These are phyloP conservation scores for Reutealis trisperma DNA, from an alignment of 345 rosid genomes.

Conservation along the genomic window DNA sequence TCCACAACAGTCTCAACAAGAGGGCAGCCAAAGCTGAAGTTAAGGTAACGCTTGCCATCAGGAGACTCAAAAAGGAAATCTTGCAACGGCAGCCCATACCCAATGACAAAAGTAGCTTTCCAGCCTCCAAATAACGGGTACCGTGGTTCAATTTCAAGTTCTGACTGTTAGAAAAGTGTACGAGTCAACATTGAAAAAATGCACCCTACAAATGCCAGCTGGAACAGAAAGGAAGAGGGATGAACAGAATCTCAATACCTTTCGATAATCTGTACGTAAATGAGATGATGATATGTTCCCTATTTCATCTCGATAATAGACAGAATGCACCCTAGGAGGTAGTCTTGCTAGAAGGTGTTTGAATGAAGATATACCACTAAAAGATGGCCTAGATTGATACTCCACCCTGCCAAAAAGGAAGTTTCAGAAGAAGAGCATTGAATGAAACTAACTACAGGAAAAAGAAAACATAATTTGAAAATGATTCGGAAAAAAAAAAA, in stretches of 20 bases:
- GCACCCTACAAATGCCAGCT: neutral
- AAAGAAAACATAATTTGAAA: neutral
- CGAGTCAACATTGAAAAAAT: slow-evolving; percentile 11
- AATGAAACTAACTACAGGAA: neutral
- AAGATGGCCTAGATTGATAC: slow-evolving; percentile 71
- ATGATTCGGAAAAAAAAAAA: no score
- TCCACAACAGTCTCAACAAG: slow-evolving; percentile 81
- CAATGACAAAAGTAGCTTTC: slow-evolving; percentile 91
- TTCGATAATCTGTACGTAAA: slow-evolving; percentile 59
- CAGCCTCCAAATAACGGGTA: slow-evolving; percentile 99
- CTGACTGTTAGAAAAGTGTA: slow-evolving; percentile 60
- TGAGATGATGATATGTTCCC: slow-evolving; percentile 94
- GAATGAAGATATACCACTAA: slow-evolving; percentile 80
- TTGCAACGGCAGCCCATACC: slow-evolving; percentile 85
- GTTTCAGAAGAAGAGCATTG: neutral
- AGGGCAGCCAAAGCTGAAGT: slow-evolving; percentile 96
- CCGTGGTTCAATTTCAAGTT: slow-evolving; percentile 93
- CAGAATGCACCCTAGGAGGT: slow-evolving; percentile 95
- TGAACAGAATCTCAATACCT: slow-evolving; percentile 38
- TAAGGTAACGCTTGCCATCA: slow-evolving; percentile 89
- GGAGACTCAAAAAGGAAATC: slow-evolving; percentile 88
- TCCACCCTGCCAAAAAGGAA: slow-evolving; percentile 78
- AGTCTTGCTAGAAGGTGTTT: slow-evolving; percentile 72
- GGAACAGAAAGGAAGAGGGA: neutral
- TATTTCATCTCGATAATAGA: slow-evolving; percentile 89